A percentile compares a stretch with the other conserved stretches of the same genome.
Evolutionary conservation across 73 alveolate species (phyloP).

Genomic region (Paraurostyla sp.): DNA sequence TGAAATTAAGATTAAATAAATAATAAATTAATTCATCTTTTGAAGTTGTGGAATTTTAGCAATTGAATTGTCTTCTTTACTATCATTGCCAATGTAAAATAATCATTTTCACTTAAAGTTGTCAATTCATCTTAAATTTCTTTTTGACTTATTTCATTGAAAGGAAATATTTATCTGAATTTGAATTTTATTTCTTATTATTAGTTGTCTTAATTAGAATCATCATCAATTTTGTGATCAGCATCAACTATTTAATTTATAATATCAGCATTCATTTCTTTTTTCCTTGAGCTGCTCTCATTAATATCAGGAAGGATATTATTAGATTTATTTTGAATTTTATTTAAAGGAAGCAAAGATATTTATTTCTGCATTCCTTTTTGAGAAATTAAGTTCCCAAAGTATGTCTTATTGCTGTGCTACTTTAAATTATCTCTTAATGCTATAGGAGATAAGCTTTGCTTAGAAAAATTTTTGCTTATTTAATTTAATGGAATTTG

Average conservation of each 20-base stretch:
- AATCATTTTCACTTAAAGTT: constrained; percentile 2
- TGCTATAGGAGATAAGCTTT: too few relatives aligned
- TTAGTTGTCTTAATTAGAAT: neutral
- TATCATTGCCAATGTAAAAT: constrained; percentile 51
- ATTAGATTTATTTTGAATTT: too few relatives aligned
- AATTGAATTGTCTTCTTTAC: neutral
- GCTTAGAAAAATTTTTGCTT: too few relatives aligned
- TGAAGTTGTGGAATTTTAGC: constrained; percentile 17
- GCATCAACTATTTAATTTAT: neutral
- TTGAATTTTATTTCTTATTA: neutral
- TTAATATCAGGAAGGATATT: neutral
- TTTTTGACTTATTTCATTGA: neutral
- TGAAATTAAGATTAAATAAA: too few relatives aligned
- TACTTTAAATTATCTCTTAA: too few relatives aligned
- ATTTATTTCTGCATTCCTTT: neutral
- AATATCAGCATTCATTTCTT: too few relatives aligned
- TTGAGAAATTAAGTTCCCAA: too few relatives aligned
- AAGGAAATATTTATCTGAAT: constrained; percentile 24
- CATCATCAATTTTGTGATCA: neutral
- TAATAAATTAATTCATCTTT: constrained; percentile 12
- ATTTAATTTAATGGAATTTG: too few relatives aligned
- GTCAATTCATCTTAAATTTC: constrained; percentile 23
- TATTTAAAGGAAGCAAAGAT: neutral
- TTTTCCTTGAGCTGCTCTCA: neutral
- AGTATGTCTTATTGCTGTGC: too few relatives aligned